These are phyloP conservation scores for Alopecurus myosuroides DNA, from an alignment of 176 grass and related monocot genomes.

Conservation along the genomic window DNA sequence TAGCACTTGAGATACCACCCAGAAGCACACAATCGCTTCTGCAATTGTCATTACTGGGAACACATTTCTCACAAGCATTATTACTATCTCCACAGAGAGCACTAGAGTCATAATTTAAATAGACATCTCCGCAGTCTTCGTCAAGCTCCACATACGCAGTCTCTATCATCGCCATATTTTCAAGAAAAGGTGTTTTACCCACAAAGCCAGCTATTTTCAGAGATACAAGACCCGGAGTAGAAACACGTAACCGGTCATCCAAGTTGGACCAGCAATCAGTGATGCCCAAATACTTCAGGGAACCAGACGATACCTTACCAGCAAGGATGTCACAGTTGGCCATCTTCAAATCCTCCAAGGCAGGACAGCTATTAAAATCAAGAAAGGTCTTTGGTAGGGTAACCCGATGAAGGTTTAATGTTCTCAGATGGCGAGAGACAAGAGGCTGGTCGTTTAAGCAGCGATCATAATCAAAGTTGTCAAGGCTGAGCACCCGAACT, in stretches of 20 bases:
- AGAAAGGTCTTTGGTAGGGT: neutral
- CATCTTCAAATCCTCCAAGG: neutral
- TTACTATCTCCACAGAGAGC: neutral
- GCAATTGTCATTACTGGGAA: too few relatives aligned
- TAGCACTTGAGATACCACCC: too few relatives aligned
- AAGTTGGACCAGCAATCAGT: accelerated
- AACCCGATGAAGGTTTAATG: neutral
- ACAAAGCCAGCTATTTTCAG: neutral
- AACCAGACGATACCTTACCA: neutral
- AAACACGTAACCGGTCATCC: neutral
- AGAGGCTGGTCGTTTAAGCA: neutral
- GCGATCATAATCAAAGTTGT: too few relatives aligned
- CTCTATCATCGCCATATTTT: too few relatives aligned
- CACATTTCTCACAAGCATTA: too few relatives aligned
- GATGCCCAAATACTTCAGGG: neutral
- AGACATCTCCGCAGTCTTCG: neutral
- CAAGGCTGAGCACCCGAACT: too few relatives aligned
- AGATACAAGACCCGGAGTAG: neutral
- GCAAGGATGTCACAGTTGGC: accelerated
- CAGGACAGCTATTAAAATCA: neutral
- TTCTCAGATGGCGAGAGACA: neutral
- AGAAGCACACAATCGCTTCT: too few relatives aligned
- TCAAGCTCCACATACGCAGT: too few relatives aligned
- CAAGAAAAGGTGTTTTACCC: neutral
- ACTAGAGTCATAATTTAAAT: neutral